Conservation (phyloP, 441 rosid genomes). For the Breynia disticha region DNA sequence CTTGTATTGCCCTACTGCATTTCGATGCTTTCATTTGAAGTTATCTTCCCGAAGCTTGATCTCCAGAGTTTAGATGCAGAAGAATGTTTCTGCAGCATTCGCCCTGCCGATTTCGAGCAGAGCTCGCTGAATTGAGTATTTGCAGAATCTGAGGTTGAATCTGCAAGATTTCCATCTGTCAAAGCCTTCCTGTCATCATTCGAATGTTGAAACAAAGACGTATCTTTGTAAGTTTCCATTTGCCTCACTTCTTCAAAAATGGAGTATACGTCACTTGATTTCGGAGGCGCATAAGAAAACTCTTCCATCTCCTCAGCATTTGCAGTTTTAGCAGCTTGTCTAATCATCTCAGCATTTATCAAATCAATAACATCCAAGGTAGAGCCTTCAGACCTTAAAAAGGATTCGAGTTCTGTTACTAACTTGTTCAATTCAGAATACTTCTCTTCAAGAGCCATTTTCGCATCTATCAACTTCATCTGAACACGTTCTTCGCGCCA, state of each 20-base stretch:
- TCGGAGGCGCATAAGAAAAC: slow-evolving; percentile 23
- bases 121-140: slow-evolving; percentile 15
- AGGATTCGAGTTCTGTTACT: slow-evolving; percentile 39
- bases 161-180: too few species aligned
- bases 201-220: neutral
- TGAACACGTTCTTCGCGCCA: slow-evolving; percentile 78
- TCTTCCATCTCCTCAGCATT: slow-evolving; percentile 26
- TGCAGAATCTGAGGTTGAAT: too few species aligned
- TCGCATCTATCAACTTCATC: slow-evolving; percentile 58
- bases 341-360: slow-evolving; percentile 32
- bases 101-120: slow-evolving; percentile 14
- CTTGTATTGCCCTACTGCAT: too few species aligned
- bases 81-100: neutral
- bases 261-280: slow-evolving; percentile 26
- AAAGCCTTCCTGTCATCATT: too few species aligned
- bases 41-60: too few species aligned
- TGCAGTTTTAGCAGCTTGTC: slow-evolving; percentile 34
- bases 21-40: too few species aligned
- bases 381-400: slow-evolving; percentile 23
- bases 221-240: slow-evolving; percentile 11
- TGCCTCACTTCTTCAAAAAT: slow-evolving; percentile 23
- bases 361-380: slow-evolving; percentile 22
- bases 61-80: too few species aligned
- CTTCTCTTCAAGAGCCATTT: slow-evolving; percentile 47
- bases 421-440: slow-evolving; percentile 42